These are phyloP conservation scores for Lavandula angustifolia DNA, from an alignment of 257 asterid species.

Conservation along the genomic window DNA sequence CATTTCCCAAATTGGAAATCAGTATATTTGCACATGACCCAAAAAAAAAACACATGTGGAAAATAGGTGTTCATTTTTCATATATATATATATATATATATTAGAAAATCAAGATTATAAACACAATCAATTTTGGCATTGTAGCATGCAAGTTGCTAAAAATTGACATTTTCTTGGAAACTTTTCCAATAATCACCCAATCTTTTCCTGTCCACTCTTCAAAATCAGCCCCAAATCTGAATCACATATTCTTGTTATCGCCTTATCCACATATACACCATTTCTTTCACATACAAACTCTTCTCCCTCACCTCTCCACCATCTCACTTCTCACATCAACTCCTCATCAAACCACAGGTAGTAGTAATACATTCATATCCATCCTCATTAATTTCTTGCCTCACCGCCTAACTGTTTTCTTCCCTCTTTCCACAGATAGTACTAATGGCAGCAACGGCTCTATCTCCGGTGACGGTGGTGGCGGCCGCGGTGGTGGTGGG, in stretches of 20 bases:
- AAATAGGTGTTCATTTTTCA: too few relatives aligned
- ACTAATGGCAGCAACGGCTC: constrained; percentile 51
- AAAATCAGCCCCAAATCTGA: constrained; percentile 29
- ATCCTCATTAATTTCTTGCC: too few relatives aligned
- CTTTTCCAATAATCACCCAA: not conserved
- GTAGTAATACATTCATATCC: constrained; percentile 17
- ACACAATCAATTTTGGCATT: too few relatives aligned
- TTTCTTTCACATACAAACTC: constrained; percentile 44
- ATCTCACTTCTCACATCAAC: constrained; percentile 37
- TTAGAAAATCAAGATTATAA: too few relatives aligned
- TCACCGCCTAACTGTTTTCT: too few relatives aligned
- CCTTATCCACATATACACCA: constrained; percentile 62
- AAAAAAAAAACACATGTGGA: too few relatives aligned
- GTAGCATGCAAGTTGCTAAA: not conserved
- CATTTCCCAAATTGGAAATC: too few relatives aligned
- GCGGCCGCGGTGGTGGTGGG: constrained; percentile 46
- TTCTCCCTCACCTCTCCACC: constrained; percentile 40
- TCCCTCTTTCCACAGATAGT: constrained; percentile 28
- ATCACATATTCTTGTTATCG: constrained; percentile 35
- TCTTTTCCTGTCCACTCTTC: constrained; percentile 21
- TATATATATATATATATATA: too few relatives aligned
- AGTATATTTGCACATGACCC: too few relatives aligned
- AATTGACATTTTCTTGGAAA: not conserved
- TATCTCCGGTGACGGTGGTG: constrained; percentile 45
- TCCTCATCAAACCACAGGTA: constrained; percentile 36